Evolutionary conservation across 164 flowering plant species (phyloP), one percentile per base, ranked within the genome.

Genomic region (Taxillus chinensis): DNA sequence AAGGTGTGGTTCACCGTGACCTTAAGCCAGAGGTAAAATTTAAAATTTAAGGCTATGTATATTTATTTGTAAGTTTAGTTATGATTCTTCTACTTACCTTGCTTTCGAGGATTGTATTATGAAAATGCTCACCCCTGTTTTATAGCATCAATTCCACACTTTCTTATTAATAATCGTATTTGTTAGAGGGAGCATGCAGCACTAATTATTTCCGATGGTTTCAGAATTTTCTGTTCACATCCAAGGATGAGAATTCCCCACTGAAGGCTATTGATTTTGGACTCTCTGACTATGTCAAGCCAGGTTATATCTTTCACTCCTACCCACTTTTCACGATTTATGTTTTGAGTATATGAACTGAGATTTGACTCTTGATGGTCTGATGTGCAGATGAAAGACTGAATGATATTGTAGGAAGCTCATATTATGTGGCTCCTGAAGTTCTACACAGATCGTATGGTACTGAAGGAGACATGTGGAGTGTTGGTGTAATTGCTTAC

Each of bases 381-480:
- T 64, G 45, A 58, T 27, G 27, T 27, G 69, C 92, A 93, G 99
- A 93, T 80, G 99, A 90, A 70, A 85, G 97, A 76, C 73, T 93
- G 71, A 90, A 88, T 73, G 99, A 93, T 67, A 93, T 93, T 46
- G 97, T 90, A 3, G 99, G 99, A 68, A 93, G 99, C 75, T 97
- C 99, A 52, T 93, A 88, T 67, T 93, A 93, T 71, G 97, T 93
- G 39, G 97, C 99, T 68, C 99, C 99, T 62, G 99, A 93, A 76
- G 99, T 93, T 68, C 78, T 93, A 58, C 99, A 90, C 68, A 80
- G 99, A 78, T 80, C 99, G 16, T 93, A 93, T 73, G 95, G 96
- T 56, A 87, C 95, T 17, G 99, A 93, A 71, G 99, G 88, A 42
- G 99, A 93, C 77, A 87, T 90, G 88, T 93, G 99, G 99, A 93